Base-by-base conservation (phyloP, 441 rosid species). In the Metrosideros polymorpha region DNA sequence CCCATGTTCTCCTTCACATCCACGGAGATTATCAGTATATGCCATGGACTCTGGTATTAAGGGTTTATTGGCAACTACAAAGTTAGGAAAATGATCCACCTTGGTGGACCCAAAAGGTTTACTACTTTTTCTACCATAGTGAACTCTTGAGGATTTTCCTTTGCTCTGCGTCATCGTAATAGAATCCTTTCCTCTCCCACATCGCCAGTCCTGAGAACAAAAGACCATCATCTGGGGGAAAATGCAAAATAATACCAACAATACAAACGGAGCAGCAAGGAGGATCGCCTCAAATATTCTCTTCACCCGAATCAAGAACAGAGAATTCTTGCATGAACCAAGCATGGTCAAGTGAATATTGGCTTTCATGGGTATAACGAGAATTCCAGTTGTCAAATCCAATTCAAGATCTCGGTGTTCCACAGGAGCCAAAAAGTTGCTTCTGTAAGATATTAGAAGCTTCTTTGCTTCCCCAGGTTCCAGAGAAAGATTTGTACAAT, bases 341-440 rank as follows among this genome's bases (percentile, higher is more conserved):
- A 95, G 90, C 92, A 93, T 90, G 85, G 90, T 61, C 61, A 91
- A 86, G 32, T 97, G 95, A 55, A 96, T 87, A 83, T 89, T 94
- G 43, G 99, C 97, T 91, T 91, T 94, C 94, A 95, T 91, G 29
- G 97, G 99, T 84, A 96, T 89, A 85, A 93, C 91, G 85, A 93
- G 86, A 88, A 93, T 91, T 71, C 96, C 98, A 85, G 94, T 88
- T 57, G 91, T 90, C 89, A 94, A 92, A 71, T 91, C 91, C 90
- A 93, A 89, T 83, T 92, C 93, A 85, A 94, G 95, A 91, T 94
- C 94, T 84, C 91, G 90, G 56, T 87, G 90, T 29, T 92, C 91
- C 86, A 89, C 85, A 39, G 92, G 89, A 42, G 92, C 89, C 35
- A 92, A 91, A 91, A 92, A 93, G 85, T 93, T 91, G 22, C 93